phyloP scores from a whole-genome alignment of 2,329 filamentous ascomycete genomes.

The Torrubiella hemipterigena region DNA sequence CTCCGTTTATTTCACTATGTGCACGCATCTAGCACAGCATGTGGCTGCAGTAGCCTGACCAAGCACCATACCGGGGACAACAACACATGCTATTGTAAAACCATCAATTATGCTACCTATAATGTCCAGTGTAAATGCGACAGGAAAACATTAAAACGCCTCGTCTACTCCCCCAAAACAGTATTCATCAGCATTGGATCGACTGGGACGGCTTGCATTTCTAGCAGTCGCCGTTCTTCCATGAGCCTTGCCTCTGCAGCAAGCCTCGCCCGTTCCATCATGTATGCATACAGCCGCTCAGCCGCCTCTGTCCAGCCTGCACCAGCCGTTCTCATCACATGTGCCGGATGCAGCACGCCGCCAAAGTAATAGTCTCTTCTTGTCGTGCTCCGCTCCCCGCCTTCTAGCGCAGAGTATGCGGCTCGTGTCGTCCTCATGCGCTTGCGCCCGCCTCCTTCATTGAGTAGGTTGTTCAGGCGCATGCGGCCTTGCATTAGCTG shows the following conservation, averaged over 20 bases:
- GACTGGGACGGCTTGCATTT: background rate
- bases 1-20: too few species aligned
- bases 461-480: constrained; percentile 49
- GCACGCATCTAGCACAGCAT: too few species aligned
- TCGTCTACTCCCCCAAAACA: background rate
- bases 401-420: constrained; percentile 66
- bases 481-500: constrained; percentile 56
- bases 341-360: constrained; percentile 42
- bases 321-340: constrained; percentile 55
- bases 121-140: background rate
- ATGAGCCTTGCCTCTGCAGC: constrained; percentile 5
- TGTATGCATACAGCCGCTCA: too few species aligned
- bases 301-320: constrained; percentile 22
- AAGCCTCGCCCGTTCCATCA: too few species aligned
- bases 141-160: background rate
- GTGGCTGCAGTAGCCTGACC: too few species aligned
- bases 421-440: constrained; percentile 60
- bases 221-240: constrained; percentile 1
- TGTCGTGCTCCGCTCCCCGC: constrained; percentile 53
- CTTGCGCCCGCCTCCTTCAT: constrained; percentile 38
- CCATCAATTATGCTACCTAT: too few species aligned
- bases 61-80: too few species aligned
- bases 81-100: too few species aligned
- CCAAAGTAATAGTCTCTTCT: constrained; percentile 64
- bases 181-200: background rate